Evolutionary conservation across 805 yeast species (phyloP), one percentile per base, ranked within the genome.

Genomic region (Candida argentea): DNA sequence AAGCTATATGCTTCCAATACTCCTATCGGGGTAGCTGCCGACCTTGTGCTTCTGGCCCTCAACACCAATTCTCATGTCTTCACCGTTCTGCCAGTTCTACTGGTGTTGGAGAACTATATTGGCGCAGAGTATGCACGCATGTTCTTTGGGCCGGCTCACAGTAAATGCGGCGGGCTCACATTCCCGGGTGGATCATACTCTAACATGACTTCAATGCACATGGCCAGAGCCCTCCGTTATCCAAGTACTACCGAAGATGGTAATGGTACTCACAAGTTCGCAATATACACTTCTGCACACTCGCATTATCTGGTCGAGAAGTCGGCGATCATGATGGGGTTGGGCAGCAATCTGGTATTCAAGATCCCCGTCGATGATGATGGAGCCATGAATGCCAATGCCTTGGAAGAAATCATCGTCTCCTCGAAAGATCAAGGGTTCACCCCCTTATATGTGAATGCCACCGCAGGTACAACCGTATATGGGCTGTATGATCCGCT

Each of bases 141-240:
- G 43, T 82, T 79, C 52, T 80, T 66, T 41, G 42, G 34, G 11
- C 30, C 46, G 20, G 38, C 39, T 14, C 67, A 67, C 5, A 55
- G 55, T 3, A 56, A 60, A 18, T 70, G 87, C 25, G 94, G 94
- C 15, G 94, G 94, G 0, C 56, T 84, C 39, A 84, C 94, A 1
- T 80, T 83, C 47, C 69, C 85, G 13, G 94, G 94, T 12, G 94
- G 94, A 0, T 77, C 89, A 4, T 83, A 86, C 76, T 80, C 93
- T 5, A 83, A 83, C 50, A 68, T 79, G 29, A 83, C 91, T 3
- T 70, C 83, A 33, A 44, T 84, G 54, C 87, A 81, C 37, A 73
- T 60, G 76, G 94, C 94, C 0, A 60, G 93, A 40, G 62, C 79
- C 23, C 53, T 66, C 22, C 49, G 66, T 35, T 78, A 44, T 43